phyloP scores from a whole-genome alignment of 805 yeast genomes.

The Saturnispora saitoi region DNA sequence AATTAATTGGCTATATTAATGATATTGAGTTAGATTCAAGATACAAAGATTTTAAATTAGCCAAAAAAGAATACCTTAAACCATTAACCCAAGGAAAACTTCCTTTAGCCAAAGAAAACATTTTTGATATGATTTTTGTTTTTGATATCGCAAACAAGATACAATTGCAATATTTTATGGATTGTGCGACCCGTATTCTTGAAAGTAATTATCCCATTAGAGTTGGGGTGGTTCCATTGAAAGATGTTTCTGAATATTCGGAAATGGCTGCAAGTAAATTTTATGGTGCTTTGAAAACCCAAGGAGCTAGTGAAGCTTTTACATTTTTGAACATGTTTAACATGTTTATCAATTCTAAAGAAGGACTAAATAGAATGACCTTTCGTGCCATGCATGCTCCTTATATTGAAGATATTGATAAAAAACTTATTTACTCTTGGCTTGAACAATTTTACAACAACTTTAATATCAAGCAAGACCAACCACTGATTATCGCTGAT shows the following conservation, averaged over 20 bases:
- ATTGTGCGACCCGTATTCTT: slow-evolving; percentile 42
- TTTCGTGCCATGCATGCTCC: slow-evolving; percentile 12
- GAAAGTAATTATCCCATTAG: slow-evolving; percentile 64
- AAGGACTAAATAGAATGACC: slow-evolving; percentile 10
- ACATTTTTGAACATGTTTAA: slow-evolving; percentile 19
- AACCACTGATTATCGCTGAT: slow-evolving; percentile 55
- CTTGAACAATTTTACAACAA: slow-evolving; percentile 4
- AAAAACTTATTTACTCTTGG: background rate
- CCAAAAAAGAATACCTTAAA: slow-evolving; percentile 39
- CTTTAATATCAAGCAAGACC: slow-evolving; percentile 15
- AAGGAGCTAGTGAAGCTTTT: slow-evolving; percentile 19
- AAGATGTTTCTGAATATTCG: slow-evolving; percentile 20
- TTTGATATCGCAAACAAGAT: slow-evolving; percentile 47
- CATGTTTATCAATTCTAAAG: slow-evolving; percentile 10
- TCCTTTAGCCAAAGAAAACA: slow-evolving; percentile 64
- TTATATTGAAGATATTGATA: slow-evolving; percentile 5
- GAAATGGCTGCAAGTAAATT: slow-evolving; percentile 21
- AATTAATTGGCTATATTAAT: slow-evolving; percentile 60
- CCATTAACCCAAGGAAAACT: slow-evolving; percentile 46
- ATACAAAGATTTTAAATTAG: slow-evolving; percentile 39
- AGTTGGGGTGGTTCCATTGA: slow-evolving; percentile 71
- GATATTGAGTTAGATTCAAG: slow-evolving; percentile 58
- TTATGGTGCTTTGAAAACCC: slow-evolving; percentile 13
- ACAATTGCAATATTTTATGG: slow-evolving; percentile 42
- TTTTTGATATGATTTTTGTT: slow-evolving; percentile 65